Percentiles rank a stretch among this genome's conserved stretches.
Conservation (phyloP, 2,329 filamentous ascomycete species). For the Waltergamsia citrina region DNA sequence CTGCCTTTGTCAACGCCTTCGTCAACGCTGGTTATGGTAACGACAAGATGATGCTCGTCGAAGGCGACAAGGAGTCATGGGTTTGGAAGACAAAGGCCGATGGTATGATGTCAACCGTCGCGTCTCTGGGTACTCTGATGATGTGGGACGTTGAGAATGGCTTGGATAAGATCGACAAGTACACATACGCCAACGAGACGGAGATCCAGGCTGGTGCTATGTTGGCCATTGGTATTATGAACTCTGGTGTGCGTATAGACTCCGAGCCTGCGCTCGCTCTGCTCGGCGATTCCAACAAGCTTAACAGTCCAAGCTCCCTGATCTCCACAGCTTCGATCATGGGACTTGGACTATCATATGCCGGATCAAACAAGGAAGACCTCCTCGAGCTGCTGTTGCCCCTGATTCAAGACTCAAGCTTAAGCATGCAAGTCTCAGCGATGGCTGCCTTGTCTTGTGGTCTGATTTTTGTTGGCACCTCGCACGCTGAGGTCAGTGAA, state of each 20-base stretch:
- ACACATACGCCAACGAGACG: constrained; percentile 74
- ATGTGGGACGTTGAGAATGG: constrained; percentile 92
- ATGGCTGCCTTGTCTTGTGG: constrained; percentile 91
- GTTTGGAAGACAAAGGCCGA: constrained; percentile 99
- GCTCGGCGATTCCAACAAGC: constrained; percentile 68
- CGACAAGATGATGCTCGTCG: constrained; percentile 95
- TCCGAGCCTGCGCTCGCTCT: constrained; percentile 85
- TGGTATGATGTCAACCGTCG: constrained; percentile 93
- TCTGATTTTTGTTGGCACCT: constrained; percentile 86
- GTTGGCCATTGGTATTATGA: constrained; percentile 92
- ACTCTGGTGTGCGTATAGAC: constrained; percentile 81
- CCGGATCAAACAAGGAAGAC: constrained; percentile 85
- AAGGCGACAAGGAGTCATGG: constrained; percentile 85
- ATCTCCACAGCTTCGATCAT: constrained; percentile 84
- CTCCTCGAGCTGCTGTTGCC: constrained; percentile 79
- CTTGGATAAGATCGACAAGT: constrained; percentile 89
- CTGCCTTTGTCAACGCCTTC: constrained; percentile 93
- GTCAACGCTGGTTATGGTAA: constrained; percentile 92
- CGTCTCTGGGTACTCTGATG: constrained; percentile 83
- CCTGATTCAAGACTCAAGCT: constrained; percentile 72
- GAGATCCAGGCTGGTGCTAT: constrained; percentile 83
- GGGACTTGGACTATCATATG: constrained; percentile 90
- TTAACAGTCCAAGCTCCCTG: constrained; percentile 67
- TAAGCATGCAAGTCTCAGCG: constrained; percentile 91
- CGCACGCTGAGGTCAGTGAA: constrained; percentile 82